Base-by-base conservation (phyloP, 2,329 filamentous ascomycete species). In the Claviceps fusiformis region DNA sequence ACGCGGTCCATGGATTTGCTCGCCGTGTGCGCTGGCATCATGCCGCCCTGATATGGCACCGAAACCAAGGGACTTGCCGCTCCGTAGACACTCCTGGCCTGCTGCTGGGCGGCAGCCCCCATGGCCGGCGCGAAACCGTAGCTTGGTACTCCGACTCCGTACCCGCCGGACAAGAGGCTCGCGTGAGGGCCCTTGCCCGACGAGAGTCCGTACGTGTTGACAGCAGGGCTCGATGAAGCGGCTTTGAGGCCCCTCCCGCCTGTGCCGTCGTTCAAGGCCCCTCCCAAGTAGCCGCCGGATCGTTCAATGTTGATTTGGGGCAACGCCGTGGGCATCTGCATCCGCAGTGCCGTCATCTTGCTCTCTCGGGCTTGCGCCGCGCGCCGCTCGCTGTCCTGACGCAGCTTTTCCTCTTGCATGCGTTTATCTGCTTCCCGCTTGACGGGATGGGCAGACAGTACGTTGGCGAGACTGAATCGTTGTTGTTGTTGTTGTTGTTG, bases 391-490 rank as follows among this genome's bases (percentile, higher is more conserved):
- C 74, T 70, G 35, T 73, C 70, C 53, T 71, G 67, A 9, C 66
- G 68, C 3, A 68, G 68, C 48, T 69, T 66, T 17, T 76, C 71
- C 24, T 74, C 72, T 5, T 67, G 68, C 11, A 70, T 66, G n/a
- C 70, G 67, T 1, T 70, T 68, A 35, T 77, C 70, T 0, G 55
- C 51, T 10, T 73, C 73, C 43, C 69, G 62, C 31, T 68, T 63
- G 5, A 39, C 35, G 35, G 75, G 73, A 52, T 77, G 72, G 1
- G 67, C 70, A 19, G 68, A 64, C 3, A 82, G 70, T 5, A 87
- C 72, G 59, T 85, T 79, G 0, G 83, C 82, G 69, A 87, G 72
- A 60, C 77, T 81, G 55, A 79, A 81, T 55, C 79, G 71, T 6
- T 65, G 57, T 35, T 73, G 59, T 50, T 65, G 57, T 44, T 44